A percentile compares a stretch with the other conserved stretches of the same genome.
Conservation (phyloP, 495 filamentous ascomycete species). For the Trichoderma reesei region DNA sequence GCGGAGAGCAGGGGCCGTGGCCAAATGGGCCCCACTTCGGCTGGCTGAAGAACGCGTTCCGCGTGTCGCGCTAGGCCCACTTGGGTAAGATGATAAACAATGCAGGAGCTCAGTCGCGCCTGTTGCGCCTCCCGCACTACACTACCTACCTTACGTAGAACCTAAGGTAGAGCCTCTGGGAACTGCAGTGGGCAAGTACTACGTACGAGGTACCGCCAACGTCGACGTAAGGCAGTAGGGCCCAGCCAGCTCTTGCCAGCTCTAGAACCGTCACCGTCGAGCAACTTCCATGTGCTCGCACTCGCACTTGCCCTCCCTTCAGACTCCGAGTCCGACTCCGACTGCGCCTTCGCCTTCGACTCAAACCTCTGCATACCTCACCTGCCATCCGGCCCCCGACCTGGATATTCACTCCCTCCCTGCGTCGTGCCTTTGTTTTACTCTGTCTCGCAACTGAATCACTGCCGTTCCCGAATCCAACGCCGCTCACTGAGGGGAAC, state of each 20-base stretch:
- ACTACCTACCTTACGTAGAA: no score
- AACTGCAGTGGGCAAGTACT: no score
- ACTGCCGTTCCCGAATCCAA: not conserved
- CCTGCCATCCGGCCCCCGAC: not conserved
- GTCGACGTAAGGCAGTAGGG: no score
- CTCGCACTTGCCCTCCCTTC: not conserved
- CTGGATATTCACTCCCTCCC: slow-evolving; percentile 3
- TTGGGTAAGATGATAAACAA: slow-evolving; percentile 8
- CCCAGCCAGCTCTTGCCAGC: not conserved
- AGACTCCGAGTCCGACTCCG: not conserved
- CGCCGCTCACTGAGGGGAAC: not conserved
- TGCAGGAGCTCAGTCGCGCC: slow-evolving; percentile 4
- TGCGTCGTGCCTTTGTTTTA: not conserved
- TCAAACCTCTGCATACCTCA: not conserved
- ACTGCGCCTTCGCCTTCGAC: no score
- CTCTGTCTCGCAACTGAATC: slow-evolving; percentile 5
- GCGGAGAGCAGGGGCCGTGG: not conserved
- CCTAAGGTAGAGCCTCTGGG: not conserved
- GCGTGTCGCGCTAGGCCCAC: not conserved
- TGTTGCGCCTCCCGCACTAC: not conserved
- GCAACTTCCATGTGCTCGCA: not conserved
- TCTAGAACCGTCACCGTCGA: not conserved
- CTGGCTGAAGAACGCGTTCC: not conserved
- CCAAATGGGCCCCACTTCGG: not conserved
- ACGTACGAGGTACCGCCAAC: no score